phyloP scores from a whole-genome alignment of 306 rosid species.

The Trichosanthes truncata region DNA sequence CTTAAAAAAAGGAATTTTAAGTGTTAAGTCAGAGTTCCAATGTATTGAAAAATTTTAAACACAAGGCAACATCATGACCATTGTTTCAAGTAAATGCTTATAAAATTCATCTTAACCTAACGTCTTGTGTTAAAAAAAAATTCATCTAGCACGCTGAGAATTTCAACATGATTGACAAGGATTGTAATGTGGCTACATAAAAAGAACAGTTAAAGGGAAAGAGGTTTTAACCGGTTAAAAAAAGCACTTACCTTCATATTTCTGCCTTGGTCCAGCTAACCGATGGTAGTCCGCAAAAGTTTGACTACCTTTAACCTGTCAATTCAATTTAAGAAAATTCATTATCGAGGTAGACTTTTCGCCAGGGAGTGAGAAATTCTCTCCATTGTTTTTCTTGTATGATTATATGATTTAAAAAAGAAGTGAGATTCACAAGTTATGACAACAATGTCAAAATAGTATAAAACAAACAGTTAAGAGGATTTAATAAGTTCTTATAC shows the following conservation, averaged over 20 bases:
- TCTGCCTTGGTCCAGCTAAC: slow-evolving; percentile 49
- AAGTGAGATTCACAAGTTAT: neutral
- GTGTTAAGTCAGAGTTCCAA: too few species aligned
- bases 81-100: neutral
- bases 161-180: neutral
- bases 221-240: neutral
- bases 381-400: neutral
- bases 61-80: too few species aligned
- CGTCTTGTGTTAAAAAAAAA: neutral
- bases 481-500: neutral
- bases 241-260: slow-evolving; percentile 45
- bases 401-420: neutral
- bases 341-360: neutral
- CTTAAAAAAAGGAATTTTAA: too few species aligned
- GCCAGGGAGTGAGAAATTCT: neutral
- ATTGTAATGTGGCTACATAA: neutral
- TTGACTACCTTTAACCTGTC: slow-evolving; percentile 52
- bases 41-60: too few species aligned
- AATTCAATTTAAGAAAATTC: neutral
- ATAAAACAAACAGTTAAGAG: neutral
- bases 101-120: neutral
- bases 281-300: slow-evolving; percentile 60
- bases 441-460: neutral
- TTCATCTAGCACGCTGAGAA: neutral
- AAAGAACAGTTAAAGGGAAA: neutral